Evolutionary conservation across 129 eudicot species (phyloP).

Genomic region (Artemisia tridentata): DNA sequence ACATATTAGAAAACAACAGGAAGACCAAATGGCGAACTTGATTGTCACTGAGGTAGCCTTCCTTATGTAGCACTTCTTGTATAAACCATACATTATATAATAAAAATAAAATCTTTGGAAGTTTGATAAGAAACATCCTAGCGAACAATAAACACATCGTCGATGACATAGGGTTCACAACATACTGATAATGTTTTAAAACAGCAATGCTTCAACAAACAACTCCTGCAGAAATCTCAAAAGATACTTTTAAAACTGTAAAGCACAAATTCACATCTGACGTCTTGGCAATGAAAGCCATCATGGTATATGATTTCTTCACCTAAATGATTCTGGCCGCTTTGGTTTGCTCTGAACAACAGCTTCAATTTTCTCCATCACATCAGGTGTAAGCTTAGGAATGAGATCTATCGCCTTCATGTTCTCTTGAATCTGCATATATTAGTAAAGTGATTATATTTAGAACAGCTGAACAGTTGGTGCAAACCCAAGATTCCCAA

Average conservation of each 20-base stretch:
- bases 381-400: constrained; percentile 76
- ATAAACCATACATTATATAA: not conserved
- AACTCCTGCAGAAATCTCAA: not conserved
- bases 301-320: constrained; percentile 19
- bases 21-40: not conserved
- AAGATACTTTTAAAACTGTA: not conserved
- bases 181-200: not conserved
- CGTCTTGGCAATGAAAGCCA: not conserved
- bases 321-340: constrained; percentile 78
- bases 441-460: not conserved
- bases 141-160: not conserved
- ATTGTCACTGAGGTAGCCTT: constrained; percentile 8
- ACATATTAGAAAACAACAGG: not conserved
- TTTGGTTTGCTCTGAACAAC: constrained; percentile 85
- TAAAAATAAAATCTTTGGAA: not conserved
- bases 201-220: not conserved
- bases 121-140: not conserved
- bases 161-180: constrained; percentile 1
- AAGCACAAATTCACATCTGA: not conserved
- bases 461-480: too few species aligned
- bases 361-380: constrained; percentile 87
- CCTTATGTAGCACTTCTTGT: constrained; percentile 23
- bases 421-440: constrained; percentile 73
- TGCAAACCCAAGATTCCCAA: too few species aligned
- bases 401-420: constrained; percentile 85